Evolutionary conservation across 2,329 filamentous ascomycete genomes (phyloP).

Genomic region (Tolypocladium album): DNA sequence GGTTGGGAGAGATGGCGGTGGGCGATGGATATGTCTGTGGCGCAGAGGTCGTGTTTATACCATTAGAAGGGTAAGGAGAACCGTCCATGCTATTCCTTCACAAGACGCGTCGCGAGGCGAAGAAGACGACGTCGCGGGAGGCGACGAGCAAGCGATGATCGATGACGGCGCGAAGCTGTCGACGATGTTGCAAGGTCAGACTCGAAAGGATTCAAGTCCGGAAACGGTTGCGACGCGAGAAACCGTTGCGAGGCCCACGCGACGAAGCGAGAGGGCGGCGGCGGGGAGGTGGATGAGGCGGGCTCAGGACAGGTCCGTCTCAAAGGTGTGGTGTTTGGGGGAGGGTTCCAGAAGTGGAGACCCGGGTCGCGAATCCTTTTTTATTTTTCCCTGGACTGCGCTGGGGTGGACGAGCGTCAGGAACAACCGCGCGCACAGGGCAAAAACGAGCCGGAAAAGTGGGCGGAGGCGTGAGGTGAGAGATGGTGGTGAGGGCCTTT

Average conservation of each 20-base stretch:
- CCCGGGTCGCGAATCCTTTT: constrained; percentile 28
- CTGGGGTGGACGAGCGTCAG: constrained; percentile 9
- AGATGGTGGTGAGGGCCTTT: not conserved
- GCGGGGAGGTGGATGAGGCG: constrained; percentile 26
- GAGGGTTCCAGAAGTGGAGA: constrained; percentile 34
- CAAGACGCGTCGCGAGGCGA: constrained; percentile 20
- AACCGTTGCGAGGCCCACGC: constrained; percentile 12
- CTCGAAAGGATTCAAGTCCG: not conserved
- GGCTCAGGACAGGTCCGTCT: constrained; percentile 24
- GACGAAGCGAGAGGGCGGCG: constrained; percentile 14
- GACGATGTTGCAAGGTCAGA: not conserved
- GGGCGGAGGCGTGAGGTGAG: constrained; percentile 10
- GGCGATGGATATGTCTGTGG: constrained; percentile 39
- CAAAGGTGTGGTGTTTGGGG: constrained; percentile 29
- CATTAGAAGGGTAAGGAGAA: constrained; percentile 43
- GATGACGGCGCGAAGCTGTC: not conserved
- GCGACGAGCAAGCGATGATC: not conserved
- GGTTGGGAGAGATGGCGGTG: constrained; percentile 39
- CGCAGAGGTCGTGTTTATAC: constrained; percentile 42
- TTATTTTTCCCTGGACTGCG: constrained; percentile 16
- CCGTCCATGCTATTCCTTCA: constrained; percentile 39
- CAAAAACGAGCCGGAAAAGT: constrained; percentile 14
- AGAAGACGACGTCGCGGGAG: constrained; percentile 4
- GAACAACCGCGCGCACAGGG: constrained; percentile 9
- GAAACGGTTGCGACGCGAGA: constrained; percentile 3